Evolutionary conservation across 345 rosid genomes (phyloP).

Genomic region (Salix exigua): DNA sequence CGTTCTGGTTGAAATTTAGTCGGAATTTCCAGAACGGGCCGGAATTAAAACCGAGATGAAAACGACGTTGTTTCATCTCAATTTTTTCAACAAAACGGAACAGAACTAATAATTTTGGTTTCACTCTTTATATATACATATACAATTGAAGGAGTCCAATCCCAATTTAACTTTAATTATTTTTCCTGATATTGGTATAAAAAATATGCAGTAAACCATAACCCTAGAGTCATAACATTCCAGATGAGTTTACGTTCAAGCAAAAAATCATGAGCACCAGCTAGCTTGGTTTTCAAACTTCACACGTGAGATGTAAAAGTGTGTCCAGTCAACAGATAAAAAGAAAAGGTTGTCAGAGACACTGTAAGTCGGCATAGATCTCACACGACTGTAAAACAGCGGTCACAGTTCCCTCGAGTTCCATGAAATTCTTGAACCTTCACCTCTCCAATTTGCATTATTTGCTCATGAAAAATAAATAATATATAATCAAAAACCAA

Average conservation of each 20-base stretch:
- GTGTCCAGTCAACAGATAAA: not conserved
- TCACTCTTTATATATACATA: too few relatives aligned
- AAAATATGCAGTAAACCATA: not conserved
- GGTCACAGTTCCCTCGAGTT: conserved; percentile 5
- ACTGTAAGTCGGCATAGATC: not conserved
- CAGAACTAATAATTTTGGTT: too few relatives aligned
- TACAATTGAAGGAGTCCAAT: too few relatives aligned
- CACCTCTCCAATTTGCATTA: not conserved
- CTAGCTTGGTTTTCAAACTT: not conserved
- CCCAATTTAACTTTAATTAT: too few relatives aligned
- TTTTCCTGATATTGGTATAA: not conserved
- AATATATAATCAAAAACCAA: too few relatives aligned
- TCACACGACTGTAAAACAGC: not conserved
- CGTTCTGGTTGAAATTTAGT: too few relatives aligned
- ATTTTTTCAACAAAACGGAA: too few relatives aligned
- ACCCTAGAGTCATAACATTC: not conserved
- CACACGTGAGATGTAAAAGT: not conserved
- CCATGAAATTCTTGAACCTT: not conserved
- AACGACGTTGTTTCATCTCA: too few relatives aligned
- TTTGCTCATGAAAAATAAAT: not conserved
- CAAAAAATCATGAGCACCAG: not conserved
- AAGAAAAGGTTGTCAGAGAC: not conserved
- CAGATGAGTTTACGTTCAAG: not conserved
- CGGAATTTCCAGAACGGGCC: too few relatives aligned
- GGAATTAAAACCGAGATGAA: too few relatives aligned